Conservation (phyloP, 2,329 filamentous ascomycete genomes). For the Dactylellina sp. region DNA sequence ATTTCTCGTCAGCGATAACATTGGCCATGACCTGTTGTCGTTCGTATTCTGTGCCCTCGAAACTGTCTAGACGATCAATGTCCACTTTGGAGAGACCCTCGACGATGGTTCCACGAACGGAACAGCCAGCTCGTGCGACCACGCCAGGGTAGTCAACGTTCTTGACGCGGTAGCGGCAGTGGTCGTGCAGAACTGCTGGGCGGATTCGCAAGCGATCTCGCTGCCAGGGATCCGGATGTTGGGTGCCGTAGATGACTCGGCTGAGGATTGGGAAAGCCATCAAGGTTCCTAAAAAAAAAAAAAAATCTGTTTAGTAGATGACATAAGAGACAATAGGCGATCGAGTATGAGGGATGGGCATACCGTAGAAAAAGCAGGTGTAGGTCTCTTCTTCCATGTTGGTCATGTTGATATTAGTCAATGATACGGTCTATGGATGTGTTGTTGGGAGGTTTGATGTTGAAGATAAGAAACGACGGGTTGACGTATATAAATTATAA, state of each 20-base stretch:
- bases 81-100: slow-evolving; percentile 82
- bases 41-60: slow-evolving; percentile 82
- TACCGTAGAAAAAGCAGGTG: slow-evolving; percentile 75
- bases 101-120: slow-evolving; percentile 80
- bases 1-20: slow-evolving; percentile 62
- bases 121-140: slow-evolving; percentile 68
- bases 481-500: neutral
- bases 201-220: slow-evolving; percentile 72
- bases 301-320: neutral
- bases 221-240: slow-evolving; percentile 68
- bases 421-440: slow-evolving; percentile 1
- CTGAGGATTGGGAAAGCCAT: slow-evolving; percentile 91
- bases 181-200: slow-evolving; percentile 79
- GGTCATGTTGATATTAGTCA: slow-evolving; percentile 39
- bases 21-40: slow-evolving; percentile 67
- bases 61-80: slow-evolving; percentile 78
- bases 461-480: neutral
- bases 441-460: slow-evolving; percentile 13
- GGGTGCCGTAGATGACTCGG: slow-evolving; percentile 79
- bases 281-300: slow-evolving; percentile 68
- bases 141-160: slow-evolving; percentile 85
- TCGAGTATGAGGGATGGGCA: slow-evolving; percentile 3
- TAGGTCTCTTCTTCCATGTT: slow-evolving; percentile 65
- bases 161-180: slow-evolving; percentile 77
- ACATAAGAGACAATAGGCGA: neutral